Evolutionary conservation across 768 basidiomycete species (phyloP).

Genomic region (Pulveroboletus frians): DNA sequence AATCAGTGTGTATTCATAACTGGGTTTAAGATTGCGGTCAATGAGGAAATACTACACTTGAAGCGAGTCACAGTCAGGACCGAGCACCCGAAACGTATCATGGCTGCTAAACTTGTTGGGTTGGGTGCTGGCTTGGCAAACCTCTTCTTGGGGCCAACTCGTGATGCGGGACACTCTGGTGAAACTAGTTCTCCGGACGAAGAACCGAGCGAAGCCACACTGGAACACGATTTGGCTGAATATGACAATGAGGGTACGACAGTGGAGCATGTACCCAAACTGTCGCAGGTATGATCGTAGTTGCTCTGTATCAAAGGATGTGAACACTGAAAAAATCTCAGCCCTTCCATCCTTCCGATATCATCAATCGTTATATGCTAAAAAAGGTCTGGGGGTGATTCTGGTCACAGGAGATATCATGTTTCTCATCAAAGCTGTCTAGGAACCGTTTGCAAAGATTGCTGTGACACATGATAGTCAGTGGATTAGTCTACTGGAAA

Average conservation of each 20-base stretch:
- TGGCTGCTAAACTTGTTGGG: not conserved
- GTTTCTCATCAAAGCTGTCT: not conserved
- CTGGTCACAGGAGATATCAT: not conserved
- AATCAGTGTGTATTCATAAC: no score
- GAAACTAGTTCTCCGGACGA: not conserved
- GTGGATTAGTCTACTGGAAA: not conserved
- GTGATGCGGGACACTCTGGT: no score
- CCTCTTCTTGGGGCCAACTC: not conserved
- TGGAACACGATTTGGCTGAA: not conserved
- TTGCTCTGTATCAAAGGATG: not conserved
- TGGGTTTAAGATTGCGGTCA: no score
- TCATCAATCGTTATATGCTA: not conserved
- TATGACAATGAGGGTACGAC: not conserved
- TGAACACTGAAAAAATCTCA: not conserved
- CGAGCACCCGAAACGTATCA: not conserved
- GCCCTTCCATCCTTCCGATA: not conserved
- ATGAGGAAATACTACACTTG: not conserved
- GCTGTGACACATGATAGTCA: not conserved
- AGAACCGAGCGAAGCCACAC: not conserved
- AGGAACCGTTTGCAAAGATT: not conserved
- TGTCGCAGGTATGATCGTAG: not conserved
- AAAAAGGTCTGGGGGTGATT: not conserved
- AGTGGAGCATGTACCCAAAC: not conserved
- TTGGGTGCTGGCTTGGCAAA: not conserved
- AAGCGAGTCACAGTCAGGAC: not conserved